Evolutionary conservation across 2,329 filamentous ascomycete species (phyloP).

Genomic region (Sclerotinia borealis): DNA sequence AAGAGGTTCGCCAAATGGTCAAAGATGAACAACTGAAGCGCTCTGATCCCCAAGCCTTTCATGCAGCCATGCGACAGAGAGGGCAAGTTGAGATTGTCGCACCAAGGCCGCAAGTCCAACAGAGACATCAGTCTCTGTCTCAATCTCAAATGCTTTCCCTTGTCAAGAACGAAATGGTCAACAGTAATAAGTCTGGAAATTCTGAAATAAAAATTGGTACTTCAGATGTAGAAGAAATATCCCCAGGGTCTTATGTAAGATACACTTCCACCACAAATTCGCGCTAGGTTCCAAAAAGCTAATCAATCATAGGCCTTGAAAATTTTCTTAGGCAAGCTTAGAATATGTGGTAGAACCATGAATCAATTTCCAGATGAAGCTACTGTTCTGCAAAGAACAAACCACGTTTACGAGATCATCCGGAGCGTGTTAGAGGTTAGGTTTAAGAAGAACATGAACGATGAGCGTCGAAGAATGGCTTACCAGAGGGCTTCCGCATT

Average conservation of each 20-base stretch:
- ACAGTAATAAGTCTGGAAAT: neutral
- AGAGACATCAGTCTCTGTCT: too few species aligned
- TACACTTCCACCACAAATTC: neutral
- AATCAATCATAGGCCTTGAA: neutral
- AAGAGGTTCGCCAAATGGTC: slow-evolving; percentile 44
- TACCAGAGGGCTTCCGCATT: neutral
- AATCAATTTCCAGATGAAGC: neutral
- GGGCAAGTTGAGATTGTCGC: neutral
- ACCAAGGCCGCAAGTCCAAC: neutral
- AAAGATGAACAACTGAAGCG: slow-evolving; percentile 32
- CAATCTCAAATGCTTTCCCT: neutral
- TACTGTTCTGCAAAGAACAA: neutral
- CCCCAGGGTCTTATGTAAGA: neutral
- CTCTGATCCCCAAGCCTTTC: slow-evolving; percentile 22
- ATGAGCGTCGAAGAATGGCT: neutral
- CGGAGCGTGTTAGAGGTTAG: too few species aligned
- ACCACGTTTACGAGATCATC: neutral
- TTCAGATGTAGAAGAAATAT: neutral
- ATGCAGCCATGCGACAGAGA: neutral
- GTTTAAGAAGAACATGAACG: too few species aligned
- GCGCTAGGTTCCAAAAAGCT: neutral
- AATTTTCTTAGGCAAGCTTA: neutral
- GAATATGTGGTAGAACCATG: neutral
- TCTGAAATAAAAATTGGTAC: neutral
- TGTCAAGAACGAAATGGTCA: neutral